Evolutionary conservation across 2,329 filamentous ascomycete genomes (phyloP).

Genomic region (Orbilia ellipsospora): DNA sequence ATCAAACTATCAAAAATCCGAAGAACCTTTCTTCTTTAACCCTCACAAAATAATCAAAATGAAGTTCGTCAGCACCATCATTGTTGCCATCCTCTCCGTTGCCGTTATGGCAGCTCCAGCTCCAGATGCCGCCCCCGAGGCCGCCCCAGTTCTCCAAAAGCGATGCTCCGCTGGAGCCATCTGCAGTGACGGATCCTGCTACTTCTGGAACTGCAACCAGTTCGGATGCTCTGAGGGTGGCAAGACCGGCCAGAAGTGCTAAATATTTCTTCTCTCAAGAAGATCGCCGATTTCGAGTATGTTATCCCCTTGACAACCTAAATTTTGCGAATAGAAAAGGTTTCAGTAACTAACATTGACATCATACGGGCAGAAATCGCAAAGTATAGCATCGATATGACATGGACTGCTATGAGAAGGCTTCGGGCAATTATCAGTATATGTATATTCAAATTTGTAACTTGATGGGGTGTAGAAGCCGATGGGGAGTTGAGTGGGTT

Average conservation of each 20-base stretch:
- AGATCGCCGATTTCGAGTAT: too few relatives aligned
- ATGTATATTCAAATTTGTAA: too few relatives aligned
- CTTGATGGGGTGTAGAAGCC: too few relatives aligned
- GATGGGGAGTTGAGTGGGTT: too few relatives aligned
- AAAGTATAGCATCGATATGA: too few relatives aligned
- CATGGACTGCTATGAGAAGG: too few relatives aligned
- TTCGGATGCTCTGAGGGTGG: constrained; percentile 14
- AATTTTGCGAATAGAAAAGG: too few relatives aligned
- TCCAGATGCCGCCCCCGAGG: neutral
- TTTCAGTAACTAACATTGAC: too few relatives aligned
- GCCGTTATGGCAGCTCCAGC: constrained; percentile 18
- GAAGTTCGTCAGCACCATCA: constrained; percentile 28
- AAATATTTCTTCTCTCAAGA: neutral
- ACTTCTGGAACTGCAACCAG: constrained; percentile 22
- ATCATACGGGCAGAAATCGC: too few relatives aligned
- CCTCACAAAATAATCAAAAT: constrained; percentile 12
- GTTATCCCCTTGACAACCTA: too few relatives aligned
- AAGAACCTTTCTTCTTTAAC: neutral
- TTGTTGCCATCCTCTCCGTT: constrained; percentile 26
- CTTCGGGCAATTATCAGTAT: too few relatives aligned
- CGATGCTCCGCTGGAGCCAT: constrained; percentile 23
- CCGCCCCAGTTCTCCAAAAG: constrained; percentile 8
- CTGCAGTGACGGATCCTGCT: constrained; percentile 16
- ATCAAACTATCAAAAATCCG: too few relatives aligned
- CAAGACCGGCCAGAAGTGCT: constrained; percentile 17